Conservation (phyloP, 108 stramenopile genomes). For the Fragilaria crotonensis region DNA sequence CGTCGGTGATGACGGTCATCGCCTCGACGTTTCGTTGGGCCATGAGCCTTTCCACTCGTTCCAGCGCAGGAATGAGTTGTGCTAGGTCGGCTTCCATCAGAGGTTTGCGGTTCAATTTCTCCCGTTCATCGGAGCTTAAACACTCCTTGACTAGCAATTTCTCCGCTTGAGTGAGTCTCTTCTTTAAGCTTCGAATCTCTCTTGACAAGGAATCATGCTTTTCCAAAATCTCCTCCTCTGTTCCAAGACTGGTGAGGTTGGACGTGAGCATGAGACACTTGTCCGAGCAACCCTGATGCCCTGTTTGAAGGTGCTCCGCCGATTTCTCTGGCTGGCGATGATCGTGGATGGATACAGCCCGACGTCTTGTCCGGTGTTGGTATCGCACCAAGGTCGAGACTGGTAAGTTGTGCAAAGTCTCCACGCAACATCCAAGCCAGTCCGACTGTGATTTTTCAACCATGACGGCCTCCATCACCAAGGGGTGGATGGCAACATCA, state of each 20-base stretch:
- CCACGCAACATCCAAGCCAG: conserved; percentile 17
- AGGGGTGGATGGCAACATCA: conserved; percentile 59
- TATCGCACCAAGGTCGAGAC: conserved; percentile 4
- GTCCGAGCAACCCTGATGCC: conserved; percentile 3
- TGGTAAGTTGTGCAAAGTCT: conserved; percentile 17
- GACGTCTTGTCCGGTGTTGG: no score
- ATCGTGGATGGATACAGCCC: background rate
- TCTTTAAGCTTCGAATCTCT: conserved; percentile 39
- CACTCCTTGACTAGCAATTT: conserved; percentile 15
- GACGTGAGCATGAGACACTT: background rate
- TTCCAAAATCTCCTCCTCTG: conserved; percentile 15
- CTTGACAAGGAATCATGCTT: conserved; percentile 11
- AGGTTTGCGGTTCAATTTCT: conserved; percentile 34
- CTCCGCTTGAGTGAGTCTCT: conserved; percentile 34
- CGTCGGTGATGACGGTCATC: conserved; percentile 7
- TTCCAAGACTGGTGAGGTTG: background rate
- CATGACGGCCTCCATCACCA: conserved; percentile 23
- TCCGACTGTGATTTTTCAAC: conserved; percentile 12
- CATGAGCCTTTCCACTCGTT: conserved; percentile 14
- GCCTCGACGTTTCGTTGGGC: conserved; percentile 3
- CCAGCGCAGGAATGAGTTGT: conserved; percentile 31
- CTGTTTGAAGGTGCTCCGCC: background rate
- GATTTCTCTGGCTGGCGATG: background rate
- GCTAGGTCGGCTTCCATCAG: conserved; percentile 33
- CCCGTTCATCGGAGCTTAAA: conserved; percentile 30